Percentiles rank a stretch among this genome's conserved stretches.
These are phyloP conservation scores for Breynia disticha DNA, from an alignment of 441 rosid genomes.

Conservation along the genomic window DNA sequence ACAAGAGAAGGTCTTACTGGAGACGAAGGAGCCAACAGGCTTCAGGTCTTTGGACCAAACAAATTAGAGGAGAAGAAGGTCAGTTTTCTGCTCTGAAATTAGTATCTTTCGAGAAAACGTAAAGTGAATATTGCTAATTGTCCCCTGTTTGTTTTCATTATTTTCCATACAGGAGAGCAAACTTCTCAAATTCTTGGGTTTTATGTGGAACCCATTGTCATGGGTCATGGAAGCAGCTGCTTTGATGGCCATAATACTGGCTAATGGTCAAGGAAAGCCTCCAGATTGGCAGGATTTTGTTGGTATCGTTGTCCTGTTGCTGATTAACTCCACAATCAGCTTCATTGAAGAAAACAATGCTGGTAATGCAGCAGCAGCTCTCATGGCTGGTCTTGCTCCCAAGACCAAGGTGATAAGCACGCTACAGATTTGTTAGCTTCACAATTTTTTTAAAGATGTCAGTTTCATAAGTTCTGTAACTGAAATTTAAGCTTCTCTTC, in stretches of 20 bases:
- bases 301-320: conserved; percentile 53
- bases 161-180: conserved; percentile 56
- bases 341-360: conserved; percentile 87
- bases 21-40: conserved; percentile 65
- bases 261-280: conserved; percentile 64
- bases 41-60: conserved; percentile 77
- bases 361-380: conserved; percentile 89
- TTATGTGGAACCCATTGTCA: conserved; percentile 95
- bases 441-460: too few species aligned
- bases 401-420: conserved; percentile 54
- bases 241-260: conserved; percentile 69
- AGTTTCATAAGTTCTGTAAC: too few species aligned
- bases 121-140: not conserved
- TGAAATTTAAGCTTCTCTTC: not conserved
- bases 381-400: conserved; percentile 90
- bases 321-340: conserved; percentile 89
- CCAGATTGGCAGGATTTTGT: conserved; percentile 95
- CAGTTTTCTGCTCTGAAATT: not conserved
- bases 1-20: conserved; percentile 52
- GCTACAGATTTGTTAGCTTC: not conserved
- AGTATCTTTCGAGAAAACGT: not conserved
- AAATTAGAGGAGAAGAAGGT: conserved; percentile 88
- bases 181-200: conserved; percentile 68
- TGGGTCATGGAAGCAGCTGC: conserved; percentile 99
- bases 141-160: not conserved